phyloP scores from a whole-genome alignment of 1,284 basidiomycete species.

The Cronartium ribicola region DNA sequence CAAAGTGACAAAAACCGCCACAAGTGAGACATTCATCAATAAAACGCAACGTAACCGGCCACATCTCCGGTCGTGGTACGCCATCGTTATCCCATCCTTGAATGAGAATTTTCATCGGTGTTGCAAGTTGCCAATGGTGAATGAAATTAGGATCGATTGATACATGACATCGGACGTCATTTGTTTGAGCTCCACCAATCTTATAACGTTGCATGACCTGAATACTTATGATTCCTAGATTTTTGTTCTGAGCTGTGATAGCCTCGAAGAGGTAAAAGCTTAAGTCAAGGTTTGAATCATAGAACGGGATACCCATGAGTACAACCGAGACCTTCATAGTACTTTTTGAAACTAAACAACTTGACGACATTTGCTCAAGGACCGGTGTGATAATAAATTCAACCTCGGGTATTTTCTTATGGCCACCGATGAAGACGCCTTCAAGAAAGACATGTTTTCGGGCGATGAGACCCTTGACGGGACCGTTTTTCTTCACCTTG shows the following conservation, averaged over 20 bases:
- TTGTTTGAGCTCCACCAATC: neutral
- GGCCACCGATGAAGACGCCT: neutral
- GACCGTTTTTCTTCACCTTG: neutral
- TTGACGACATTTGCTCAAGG: neutral
- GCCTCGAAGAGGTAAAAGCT: neutral
- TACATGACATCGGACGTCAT: conserved; percentile 2
- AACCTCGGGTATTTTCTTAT: neutral
- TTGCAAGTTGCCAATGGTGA: conserved; percentile 1
- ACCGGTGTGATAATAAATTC: neutral
- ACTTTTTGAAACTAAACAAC: neutral
- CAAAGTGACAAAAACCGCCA: conserved; percentile 2
- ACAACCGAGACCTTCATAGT: neutral
- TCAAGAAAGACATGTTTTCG: neutral
- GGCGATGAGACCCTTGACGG: neutral
- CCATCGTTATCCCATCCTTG: conserved; percentile 11
- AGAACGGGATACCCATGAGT: neutral
- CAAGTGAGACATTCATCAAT: neutral
- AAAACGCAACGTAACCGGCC: conserved; percentile 1
- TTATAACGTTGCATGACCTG: neutral
- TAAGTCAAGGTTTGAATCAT: neutral
- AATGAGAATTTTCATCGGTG: neutral
- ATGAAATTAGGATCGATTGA: neutral
- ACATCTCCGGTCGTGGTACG: neutral
- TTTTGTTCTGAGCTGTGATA: conserved; percentile 2
- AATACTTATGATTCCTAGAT: neutral